phyloP scores from a whole-genome alignment of 2,329 filamentous ascomycete species.

The Scedosporium apiospermum region DNA sequence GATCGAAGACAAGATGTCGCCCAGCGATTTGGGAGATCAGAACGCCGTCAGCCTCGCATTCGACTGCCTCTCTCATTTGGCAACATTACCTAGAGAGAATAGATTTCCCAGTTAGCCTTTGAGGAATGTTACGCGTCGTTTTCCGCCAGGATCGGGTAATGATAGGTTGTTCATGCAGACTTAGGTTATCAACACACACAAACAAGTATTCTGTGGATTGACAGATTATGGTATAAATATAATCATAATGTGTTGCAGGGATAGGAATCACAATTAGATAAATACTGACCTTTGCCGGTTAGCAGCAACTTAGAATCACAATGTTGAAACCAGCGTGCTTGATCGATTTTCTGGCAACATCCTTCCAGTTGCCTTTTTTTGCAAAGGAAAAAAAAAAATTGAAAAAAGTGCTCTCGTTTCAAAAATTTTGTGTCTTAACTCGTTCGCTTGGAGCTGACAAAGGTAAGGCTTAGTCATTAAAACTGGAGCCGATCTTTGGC shows the following conservation, averaged over 20 bases:
- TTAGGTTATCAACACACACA: constrained; percentile 28
- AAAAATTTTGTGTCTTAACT: no score
- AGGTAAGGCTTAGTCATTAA: constrained; percentile 7
- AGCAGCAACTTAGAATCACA: neutral
- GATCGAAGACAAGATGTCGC: constrained; percentile 84
- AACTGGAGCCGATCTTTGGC: neutral
- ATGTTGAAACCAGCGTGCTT: neutral
- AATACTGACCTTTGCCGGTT: no score
- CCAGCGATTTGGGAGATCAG: constrained; percentile 67
- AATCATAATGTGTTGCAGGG: constrained; percentile 5
- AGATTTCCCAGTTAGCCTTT: neutral
- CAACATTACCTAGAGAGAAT: neutral
- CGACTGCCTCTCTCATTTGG: neutral
- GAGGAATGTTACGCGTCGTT: no score
- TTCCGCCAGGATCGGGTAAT: neutral
- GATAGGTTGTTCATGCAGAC: constrained; percentile 4
- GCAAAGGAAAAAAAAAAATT: neutral
- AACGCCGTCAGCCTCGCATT: neutral
- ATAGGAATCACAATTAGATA: neutral
- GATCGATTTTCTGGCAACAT: no score
- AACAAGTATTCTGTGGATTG: constrained; percentile 42
- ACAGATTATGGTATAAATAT: constrained; percentile 33
- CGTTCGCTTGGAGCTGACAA: no score
- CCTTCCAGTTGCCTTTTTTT: no score
- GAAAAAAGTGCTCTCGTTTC: no score